Conservation (phyloP, 2,329 filamentous ascomycete species). For the Epichloe elymi region DNA sequence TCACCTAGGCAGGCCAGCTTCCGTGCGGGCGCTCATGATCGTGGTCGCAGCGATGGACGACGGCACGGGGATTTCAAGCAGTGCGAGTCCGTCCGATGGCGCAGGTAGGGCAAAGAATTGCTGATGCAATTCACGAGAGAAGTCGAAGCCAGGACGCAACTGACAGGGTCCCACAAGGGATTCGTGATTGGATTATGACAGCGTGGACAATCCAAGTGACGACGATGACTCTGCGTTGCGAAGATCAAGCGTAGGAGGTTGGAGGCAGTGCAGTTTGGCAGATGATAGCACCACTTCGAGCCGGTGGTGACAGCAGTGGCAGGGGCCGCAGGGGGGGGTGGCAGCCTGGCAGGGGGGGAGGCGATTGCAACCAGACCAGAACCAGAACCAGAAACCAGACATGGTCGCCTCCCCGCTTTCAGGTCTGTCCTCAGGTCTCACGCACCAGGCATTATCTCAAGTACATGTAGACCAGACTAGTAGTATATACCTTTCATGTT, state of each 20-base stretch:
- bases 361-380: no score
- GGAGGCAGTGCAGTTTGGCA: conserved; percentile 5
- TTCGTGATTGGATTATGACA: conserved; percentile 2
- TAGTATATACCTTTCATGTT: no score
- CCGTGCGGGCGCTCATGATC: conserved; percentile 20
- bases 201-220: conserved; percentile 2
- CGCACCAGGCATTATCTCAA: no score
- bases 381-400: no score
- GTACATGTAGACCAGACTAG: no score
- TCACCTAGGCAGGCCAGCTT: conserved; percentile 24
- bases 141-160: not conserved
- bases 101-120: not conserved
- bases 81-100: not conserved
- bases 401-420: no score
- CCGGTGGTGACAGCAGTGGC: not conserved
- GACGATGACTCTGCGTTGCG: conserved; percentile 5
- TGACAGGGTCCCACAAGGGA: not conserved
- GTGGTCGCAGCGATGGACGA: conserved; percentile 3
- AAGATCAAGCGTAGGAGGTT: conserved; percentile 1
- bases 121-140: conserved; percentile 8
- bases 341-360: no score
- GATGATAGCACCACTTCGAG: not conserved
- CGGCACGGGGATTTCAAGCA: not conserved
- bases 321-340: not conserved
- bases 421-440: not conserved